phyloP scores from a whole-genome alignment of 345 rosid genomes.

The Aegle marmelos region DNA sequence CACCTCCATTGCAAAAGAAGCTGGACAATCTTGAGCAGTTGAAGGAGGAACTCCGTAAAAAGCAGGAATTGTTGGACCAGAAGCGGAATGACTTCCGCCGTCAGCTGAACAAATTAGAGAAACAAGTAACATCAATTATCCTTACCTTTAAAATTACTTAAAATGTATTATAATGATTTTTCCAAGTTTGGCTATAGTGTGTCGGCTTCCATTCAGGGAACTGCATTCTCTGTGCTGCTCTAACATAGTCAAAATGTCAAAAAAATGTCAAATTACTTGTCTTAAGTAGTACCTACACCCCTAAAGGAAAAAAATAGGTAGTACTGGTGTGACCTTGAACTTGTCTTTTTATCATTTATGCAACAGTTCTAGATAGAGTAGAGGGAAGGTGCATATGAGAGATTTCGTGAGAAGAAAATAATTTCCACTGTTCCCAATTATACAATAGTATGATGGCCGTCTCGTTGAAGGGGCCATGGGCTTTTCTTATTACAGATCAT shows the following conservation, averaged over 20 bases:
- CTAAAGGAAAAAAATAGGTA: neutral
- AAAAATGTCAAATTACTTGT: neutral
- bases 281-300: neutral
- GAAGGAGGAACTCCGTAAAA: constrained; percentile 85
- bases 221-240: constrained; percentile 14
- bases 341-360: neutral
- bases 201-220: neutral
- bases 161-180: neutral
- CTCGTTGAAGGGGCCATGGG: neutral
- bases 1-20: constrained; percentile 66
- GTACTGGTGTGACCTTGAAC: neutral
- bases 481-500: neutral
- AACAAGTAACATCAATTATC: constrained; percentile 46
- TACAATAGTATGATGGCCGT: neutral
- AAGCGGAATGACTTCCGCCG: constrained; percentile 76
- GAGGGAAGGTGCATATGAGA: neutral
- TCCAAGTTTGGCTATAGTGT: neutral
- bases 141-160: constrained; percentile 1
- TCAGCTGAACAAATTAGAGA: constrained; percentile 63
- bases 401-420: neutral
- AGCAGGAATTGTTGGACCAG: constrained; percentile 88
- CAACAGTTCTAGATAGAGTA: neutral
- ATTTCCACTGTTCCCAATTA: neutral
- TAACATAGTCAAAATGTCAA: neutral
- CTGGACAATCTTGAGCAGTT: constrained; percentile 67